Evolutionary conservation across 345 rosid species (phyloP), one percentile per base, ranked within the genome.

Genomic region (Eucalyptus sp.): DNA sequence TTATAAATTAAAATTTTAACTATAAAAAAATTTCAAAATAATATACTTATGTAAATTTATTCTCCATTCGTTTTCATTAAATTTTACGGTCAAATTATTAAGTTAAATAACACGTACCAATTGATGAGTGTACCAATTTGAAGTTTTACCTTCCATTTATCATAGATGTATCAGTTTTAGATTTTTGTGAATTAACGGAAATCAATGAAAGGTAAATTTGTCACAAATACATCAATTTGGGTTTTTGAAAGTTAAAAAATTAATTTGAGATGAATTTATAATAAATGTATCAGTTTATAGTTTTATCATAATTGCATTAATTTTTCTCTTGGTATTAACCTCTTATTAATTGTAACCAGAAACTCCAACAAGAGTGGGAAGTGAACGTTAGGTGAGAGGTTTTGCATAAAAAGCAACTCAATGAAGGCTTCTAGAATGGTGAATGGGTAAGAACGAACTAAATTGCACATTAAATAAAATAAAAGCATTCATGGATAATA

Each of bases 31-130:
- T 51, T 51, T 51, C 0, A 51, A 51, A 51, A 7, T 51, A 0
- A 0, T 3, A 7, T 2, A 51, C 2, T 51, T 17, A 51, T 17
- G 0, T 51, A 17, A 7, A 3, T 51, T 51, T 51, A 17, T 0
- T 51, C 0, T 51, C 7, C 0, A 0, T 17, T 51, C 0, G 0
- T 3, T 51, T 51, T 51, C 4, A 51, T 51, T 51, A 51, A 17
- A 51, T 51, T 51, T 1, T 1, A 51, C 0, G 4, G n/a, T 51
- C 9, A 51, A 51, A 51, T 3, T 17, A 0, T 0, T 51, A 51
- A 17, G 2, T 51, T 51, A 0, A 1, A 51, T 51, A 51, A 51
- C 1, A 51, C 1, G 4, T 17, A 51, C 0, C 4, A 51, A 51
- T 7, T 7, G 8, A 51, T 51, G 2, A 1, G 9, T 17, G 4